A percentile compares a stretch with the other conserved stretches of the same genome.
Evolutionary conservation across 2,329 filamentous ascomycete genomes (phyloP).

Genomic region (Colletotrichum acutatum): DNA sequence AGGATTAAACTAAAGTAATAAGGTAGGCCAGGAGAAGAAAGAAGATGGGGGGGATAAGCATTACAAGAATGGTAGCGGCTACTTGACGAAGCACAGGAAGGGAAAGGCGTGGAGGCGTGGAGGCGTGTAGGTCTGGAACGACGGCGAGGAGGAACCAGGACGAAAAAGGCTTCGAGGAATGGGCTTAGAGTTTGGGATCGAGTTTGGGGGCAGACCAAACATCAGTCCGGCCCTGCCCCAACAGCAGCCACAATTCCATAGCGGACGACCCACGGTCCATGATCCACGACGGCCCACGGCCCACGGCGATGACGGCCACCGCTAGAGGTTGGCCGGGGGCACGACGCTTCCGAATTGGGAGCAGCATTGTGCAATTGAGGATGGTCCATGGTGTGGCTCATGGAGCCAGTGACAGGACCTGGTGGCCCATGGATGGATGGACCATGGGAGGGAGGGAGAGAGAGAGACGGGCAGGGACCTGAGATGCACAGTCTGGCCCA

Average conservation of each 20-base stretch:
- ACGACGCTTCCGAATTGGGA: neutral
- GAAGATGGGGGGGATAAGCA: neutral
- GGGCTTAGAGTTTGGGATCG: neutral
- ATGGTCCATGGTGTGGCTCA: too few species aligned
- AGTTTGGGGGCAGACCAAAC: neutral
- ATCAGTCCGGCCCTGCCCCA: neutral
- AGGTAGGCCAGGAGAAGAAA: neutral
- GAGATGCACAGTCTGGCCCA: neutral
- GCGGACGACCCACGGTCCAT: neutral
- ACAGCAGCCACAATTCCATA: neutral
- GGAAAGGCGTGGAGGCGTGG: neutral
- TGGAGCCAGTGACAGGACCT: too few species aligned
- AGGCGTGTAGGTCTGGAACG: neutral
- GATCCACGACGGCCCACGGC: neutral
- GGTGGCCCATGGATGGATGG: neutral
- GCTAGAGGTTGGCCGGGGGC: neutral
- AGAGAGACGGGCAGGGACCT: too few species aligned
- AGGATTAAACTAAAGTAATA: neutral
- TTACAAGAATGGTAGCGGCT: neutral
- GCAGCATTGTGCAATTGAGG: neutral
- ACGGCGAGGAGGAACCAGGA: slow-evolving; percentile 1
- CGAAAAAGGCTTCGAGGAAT: slow-evolving; percentile 3
- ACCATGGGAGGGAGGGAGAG: neutral
- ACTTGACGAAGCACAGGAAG: neutral
- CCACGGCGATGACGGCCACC: neutral